Evolutionary conservation across 306 rosid genomes (phyloP).

Genomic region (Dalbergia oliveri): DNA sequence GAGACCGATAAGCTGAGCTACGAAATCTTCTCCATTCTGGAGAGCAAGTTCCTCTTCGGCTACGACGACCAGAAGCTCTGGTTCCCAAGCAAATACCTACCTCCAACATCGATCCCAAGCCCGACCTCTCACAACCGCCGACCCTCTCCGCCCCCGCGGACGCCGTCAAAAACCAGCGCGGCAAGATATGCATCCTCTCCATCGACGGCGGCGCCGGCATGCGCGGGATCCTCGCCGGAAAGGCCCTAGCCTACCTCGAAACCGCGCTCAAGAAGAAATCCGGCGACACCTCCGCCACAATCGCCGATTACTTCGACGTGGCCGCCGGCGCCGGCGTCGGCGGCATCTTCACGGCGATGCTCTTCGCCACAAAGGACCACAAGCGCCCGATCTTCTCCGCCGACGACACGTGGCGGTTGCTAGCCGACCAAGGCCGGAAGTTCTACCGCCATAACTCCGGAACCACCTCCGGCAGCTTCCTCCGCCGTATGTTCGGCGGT

Average conservation of each 20-base stretch:
- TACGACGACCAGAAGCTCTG: slow-evolving; percentile 94
- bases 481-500: slow-evolving; percentile 55
- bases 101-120: slow-evolving; percentile 46
- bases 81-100: slow-evolving; percentile 81
- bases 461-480: slow-evolving; percentile 34
- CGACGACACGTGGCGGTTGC: slow-evolving; percentile 81
- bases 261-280: slow-evolving; percentile 81
- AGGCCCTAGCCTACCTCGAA: slow-evolving; percentile 84
- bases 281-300: slow-evolving; percentile 83
- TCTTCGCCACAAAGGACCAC: slow-evolving; percentile 78
- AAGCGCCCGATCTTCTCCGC: slow-evolving; percentile 75
- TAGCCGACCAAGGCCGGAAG: slow-evolving; percentile 73
- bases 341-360: slow-evolving; percentile 90
- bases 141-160: slow-evolving; percentile 24
- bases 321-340: slow-evolving; percentile 93
- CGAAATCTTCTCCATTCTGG: slow-evolving; percentile 95
- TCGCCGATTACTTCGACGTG: slow-evolving; percentile 96
- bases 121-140: slow-evolving; percentile 43
- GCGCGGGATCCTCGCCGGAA: slow-evolving; percentile 94
- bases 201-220: slow-evolving; percentile 97
- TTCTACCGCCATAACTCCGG: slow-evolving; percentile 55
- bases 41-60: slow-evolving; percentile 94
- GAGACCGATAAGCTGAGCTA: slow-evolving; percentile 97
- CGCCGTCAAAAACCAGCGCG: slow-evolving; percentile 86
- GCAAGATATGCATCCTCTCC: slow-evolving; percentile 92